phyloP scores from a whole-genome alignment of 805 yeast species.

The Schizosaccharomyces pombe region DNA sequence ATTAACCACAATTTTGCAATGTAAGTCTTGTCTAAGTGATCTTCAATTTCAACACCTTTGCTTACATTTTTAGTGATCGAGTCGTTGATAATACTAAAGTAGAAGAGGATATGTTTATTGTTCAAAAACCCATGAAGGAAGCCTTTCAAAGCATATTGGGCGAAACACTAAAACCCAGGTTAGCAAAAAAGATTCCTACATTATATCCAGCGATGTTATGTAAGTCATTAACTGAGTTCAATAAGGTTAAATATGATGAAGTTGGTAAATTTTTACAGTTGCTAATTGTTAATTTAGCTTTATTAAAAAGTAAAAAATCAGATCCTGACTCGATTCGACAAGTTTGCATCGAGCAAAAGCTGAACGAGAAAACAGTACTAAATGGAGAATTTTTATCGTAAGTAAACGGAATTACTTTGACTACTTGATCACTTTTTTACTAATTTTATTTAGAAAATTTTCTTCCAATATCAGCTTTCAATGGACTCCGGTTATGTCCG shows the following conservation, averaged over 20 bases:
- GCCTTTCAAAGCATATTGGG: not conserved
- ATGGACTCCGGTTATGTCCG: conserved; percentile 62
- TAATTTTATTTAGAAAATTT: not conserved
- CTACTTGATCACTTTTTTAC: not conserved
- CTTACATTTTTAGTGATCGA: not conserved
- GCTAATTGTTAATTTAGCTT: too few relatives aligned
- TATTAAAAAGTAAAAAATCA: not conserved
- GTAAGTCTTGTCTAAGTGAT: too few relatives aligned
- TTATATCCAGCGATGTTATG: not conserved
- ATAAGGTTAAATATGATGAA: too few relatives aligned
- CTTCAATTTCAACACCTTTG: too few relatives aligned
- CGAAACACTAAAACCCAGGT: not conserved
- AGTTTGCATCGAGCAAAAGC: not conserved
- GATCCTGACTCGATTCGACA: not conserved
- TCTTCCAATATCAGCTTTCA: conserved; percentile 23
- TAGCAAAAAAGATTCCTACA: not conserved
- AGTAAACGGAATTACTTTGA: not conserved
- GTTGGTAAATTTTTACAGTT: too few relatives aligned
- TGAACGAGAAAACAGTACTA: not conserved
- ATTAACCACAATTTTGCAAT: conserved; percentile 25
- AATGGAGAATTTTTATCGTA: not conserved
- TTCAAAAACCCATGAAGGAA: not conserved
- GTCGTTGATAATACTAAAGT: not conserved
- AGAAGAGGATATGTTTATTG: not conserved
- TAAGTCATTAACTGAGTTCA: too few relatives aligned